Conservation (phyloP, 257 asterid species). For the Gynochthodes officinalis region DNA sequence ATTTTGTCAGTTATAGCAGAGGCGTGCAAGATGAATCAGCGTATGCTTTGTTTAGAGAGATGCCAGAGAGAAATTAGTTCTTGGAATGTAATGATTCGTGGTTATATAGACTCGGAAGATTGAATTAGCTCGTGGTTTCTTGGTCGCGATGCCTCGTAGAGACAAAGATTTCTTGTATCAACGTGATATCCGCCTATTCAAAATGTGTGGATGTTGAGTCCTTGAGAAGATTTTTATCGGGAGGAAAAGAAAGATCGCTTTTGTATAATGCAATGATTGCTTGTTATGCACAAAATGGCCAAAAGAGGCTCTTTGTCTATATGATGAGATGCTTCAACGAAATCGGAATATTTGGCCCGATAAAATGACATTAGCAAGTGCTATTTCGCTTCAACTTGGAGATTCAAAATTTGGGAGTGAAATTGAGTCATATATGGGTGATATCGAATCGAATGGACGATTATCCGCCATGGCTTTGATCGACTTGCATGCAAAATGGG, state of each 20-base stretch:
- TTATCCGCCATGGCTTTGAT: constrained; percentile 73
- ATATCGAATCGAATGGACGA: constrained; percentile 68
- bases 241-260: constrained; percentile 39
- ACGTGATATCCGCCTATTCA: constrained; percentile 78
- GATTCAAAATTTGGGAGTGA: constrained; percentile 49
- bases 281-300: constrained; percentile 76
- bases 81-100: constrained; percentile 74
- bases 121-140: constrained; percentile 59
- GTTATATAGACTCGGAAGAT: constrained; percentile 54
- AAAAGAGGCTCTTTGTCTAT: constrained; percentile 64
- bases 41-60: constrained; percentile 46
- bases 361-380: constrained; percentile 66
- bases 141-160: constrained; percentile 60
- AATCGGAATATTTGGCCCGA: constrained; percentile 49
- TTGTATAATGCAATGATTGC: constrained; percentile 77
- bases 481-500: constrained; percentile 75
- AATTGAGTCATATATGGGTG: constrained; percentile 54
- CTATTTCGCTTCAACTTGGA: constrained; percentile 80
- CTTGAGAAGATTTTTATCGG: constrained; percentile 45
- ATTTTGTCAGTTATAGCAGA: constrained; percentile 57
- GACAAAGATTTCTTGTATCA: constrained; percentile 57
- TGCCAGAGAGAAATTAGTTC: constrained; percentile 74
- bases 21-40: constrained; percentile 64
- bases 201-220: constrained; percentile 55
- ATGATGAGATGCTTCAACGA: constrained; percentile 59